Evolutionary conservation across 202 grass and related monocot species (phyloP).

Genomic region (Tripidium arundinaceum): DNA sequence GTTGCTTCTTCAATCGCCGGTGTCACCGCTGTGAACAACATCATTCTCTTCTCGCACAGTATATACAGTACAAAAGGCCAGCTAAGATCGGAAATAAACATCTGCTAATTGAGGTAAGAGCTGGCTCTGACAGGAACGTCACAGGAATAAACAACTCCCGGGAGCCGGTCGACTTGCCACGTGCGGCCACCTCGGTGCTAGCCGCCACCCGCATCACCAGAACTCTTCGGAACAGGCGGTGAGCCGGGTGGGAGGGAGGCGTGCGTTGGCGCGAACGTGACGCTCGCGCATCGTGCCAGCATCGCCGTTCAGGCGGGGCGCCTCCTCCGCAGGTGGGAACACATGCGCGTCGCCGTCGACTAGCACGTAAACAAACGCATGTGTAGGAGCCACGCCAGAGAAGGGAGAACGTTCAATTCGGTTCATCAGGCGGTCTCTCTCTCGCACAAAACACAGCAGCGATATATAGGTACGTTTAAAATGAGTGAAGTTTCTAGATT

Average conservation of each 20-base stretch:
- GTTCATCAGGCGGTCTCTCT: neutral
- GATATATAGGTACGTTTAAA: neutral
- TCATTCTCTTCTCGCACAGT: neutral
- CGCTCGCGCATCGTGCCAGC: neutral
- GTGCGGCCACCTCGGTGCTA: neutral
- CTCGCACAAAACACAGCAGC: neutral
- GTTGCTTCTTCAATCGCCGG: no score
- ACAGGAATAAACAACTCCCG: neutral
- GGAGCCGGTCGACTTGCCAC: neutral
- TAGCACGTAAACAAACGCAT: neutral
- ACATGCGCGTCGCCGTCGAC: neutral
- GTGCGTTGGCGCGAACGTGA: neutral
- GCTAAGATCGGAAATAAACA: neutral
- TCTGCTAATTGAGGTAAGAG: neutral
- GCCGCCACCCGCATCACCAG: neutral
- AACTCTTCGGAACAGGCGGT: neutral
- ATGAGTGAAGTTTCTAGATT: neutral
- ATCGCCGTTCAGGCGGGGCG: neutral
- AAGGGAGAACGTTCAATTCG: slow-evolving; percentile 3
- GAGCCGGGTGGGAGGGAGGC: neutral
- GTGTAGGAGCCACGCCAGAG: neutral
- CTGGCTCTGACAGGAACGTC: neutral
- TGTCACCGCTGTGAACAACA: neutral
- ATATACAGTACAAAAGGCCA: neutral
- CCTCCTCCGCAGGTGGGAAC: slow-evolving; percentile 2